Percentiles rank a stretch among this genome's conserved stretches.
Conservation (phyloP, 768 basidiomycete species). For the Phaffia tasmanica region DNA sequence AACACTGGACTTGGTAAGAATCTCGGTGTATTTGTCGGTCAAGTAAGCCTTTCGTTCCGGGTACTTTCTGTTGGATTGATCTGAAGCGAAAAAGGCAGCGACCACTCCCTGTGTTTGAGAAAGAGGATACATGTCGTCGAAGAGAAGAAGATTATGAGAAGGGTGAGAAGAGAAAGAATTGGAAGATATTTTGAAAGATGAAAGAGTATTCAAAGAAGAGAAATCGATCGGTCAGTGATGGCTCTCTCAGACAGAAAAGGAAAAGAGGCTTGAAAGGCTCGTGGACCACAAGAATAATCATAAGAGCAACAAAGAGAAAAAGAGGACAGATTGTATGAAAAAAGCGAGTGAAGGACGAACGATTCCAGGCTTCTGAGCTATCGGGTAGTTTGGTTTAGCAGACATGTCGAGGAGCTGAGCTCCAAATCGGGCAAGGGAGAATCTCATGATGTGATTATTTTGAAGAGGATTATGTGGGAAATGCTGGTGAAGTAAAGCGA, state of each 20-base stretch:
- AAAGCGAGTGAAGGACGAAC: constrained; percentile 10
- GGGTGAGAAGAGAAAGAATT: too few relatives aligned
- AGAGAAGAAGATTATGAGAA: too few relatives aligned
- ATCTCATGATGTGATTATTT: constrained; percentile 1
- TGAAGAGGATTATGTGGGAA: background rate
- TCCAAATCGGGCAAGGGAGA: constrained; percentile 7
- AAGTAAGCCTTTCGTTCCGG: constrained; percentile 18
- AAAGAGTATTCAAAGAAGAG: background rate
- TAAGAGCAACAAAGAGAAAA: background rate
- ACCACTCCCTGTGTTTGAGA: constrained; percentile 5
- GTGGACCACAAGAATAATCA: background rate
- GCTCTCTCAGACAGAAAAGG: background rate
- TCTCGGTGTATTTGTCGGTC: constrained; percentile 9
- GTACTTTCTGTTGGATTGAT: constrained; percentile 4
- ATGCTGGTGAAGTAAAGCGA: background rate
- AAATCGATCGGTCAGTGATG: background rate
- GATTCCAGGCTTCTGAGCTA: constrained; percentile 13
- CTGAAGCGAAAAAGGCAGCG: constrained; percentile 5
- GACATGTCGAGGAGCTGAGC: constrained; percentile 19
- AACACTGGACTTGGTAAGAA: constrained; percentile 7
- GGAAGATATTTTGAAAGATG: background rate
- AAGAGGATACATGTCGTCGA: too few relatives aligned
- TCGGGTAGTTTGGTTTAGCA: constrained; percentile 1
- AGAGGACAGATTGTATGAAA: too few relatives aligned
- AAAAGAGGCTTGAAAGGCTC: background rate